Base-by-base conservation (phyloP, 164 flowering plant genomes). In the Vitis cinerea region DNA sequence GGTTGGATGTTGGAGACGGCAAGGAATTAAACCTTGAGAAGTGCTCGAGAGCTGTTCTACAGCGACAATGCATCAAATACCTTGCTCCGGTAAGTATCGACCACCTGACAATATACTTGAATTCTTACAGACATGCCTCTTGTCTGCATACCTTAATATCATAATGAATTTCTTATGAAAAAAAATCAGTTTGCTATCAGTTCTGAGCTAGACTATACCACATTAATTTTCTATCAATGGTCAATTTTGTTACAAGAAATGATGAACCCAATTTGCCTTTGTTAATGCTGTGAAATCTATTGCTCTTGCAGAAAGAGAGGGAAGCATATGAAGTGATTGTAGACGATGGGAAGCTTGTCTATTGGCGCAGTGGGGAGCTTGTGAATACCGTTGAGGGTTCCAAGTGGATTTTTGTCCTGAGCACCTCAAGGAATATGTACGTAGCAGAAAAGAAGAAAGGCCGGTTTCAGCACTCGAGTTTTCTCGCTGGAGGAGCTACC, bases 1-100 rank as follows among this genome's bases (percentile, higher is more conserved):
- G 96, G 96, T 72, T 90, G 85, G 96, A 90, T 71, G 61, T 87
- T 9, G 96, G 96, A 50, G 87, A 88, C 67, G 97, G 93, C 1
- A 90, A 84, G 77, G 92, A 88, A 73, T 72, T 83, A 47, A 84
- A 80, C 58, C 80, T 88, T 10, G 81, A 77, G 13, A 75, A 57
- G 10, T 91, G 97, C 57, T 72, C 87, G 0, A 83, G 90, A 65
- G 69, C 17, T 27, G 69, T 54, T 12, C 82, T 91, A 13, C 88
- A 89, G n/a, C 79, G 78, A 1, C 90, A 91, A 77, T 85, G 92
- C 88, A 84, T 91, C 66, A 65, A 77, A 78, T 91, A 91, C 78
- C 92, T 91, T 50, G 90, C 90, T 74, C 90, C 85, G 0, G 97
- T 91, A 81, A 82, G 97, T 72, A 19, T 65, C 14, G 5, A 15